phyloP scores from a whole-genome alignment of 2,329 filamentous ascomycete species.

The Penicillium sp. region DNA sequence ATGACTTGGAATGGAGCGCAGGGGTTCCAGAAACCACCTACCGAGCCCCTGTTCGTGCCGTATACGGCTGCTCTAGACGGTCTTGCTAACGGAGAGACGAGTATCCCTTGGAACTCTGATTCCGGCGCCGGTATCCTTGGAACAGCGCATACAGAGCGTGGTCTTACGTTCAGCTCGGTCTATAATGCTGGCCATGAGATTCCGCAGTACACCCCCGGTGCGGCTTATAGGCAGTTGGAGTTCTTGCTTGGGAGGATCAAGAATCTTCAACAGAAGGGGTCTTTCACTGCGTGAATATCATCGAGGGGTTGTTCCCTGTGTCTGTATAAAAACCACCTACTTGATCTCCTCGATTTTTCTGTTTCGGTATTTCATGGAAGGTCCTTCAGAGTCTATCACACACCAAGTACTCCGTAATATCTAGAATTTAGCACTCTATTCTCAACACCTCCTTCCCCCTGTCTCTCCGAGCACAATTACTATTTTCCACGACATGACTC shows the following conservation, averaged over 20 bases:
- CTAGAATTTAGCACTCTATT: too few relatives aligned
- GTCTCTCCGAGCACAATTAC: too few relatives aligned
- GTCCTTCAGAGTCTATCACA: too few relatives aligned
- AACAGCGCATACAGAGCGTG: constrained; percentile 68
- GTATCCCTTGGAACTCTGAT: constrained; percentile 35
- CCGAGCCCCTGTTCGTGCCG: constrained; percentile 66
- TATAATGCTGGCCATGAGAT: constrained; percentile 62
- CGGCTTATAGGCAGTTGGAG: constrained; percentile 70
- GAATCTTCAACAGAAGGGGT: constrained; percentile 39
- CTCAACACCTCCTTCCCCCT: too few relatives aligned
- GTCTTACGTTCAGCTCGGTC: constrained; percentile 67
- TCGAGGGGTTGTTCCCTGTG: too few relatives aligned
- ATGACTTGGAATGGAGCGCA: constrained; percentile 74
- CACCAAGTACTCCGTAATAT: too few relatives aligned
- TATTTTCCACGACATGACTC: too few relatives aligned
- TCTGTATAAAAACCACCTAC: background rate
- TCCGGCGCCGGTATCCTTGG: constrained; percentile 68
- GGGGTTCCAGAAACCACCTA: constrained; percentile 63
- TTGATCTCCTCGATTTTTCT: too few relatives aligned
- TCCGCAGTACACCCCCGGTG: constrained; percentile 65
- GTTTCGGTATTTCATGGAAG: too few relatives aligned
- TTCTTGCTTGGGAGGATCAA: constrained; percentile 69
- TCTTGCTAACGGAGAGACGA: constrained; percentile 37
- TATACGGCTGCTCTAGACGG: constrained; percentile 45
- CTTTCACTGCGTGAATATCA: constrained; percentile 8